Conservation (phyloP, 495 filamentous ascomycete species). For the Cladorrhinum samala region DNA sequence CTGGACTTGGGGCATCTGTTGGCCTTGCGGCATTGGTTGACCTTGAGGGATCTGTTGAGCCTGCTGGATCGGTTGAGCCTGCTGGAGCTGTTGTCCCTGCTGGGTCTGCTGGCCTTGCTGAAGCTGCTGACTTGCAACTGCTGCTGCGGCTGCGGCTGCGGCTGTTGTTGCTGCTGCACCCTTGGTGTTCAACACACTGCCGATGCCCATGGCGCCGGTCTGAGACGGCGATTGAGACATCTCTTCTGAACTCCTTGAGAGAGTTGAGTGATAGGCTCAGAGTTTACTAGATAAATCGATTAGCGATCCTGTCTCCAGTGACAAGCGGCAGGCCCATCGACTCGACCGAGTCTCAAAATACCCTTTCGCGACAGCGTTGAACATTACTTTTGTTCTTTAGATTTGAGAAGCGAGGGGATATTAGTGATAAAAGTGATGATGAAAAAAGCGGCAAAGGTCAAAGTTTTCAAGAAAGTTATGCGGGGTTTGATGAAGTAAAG, state of each 20-base stretch:
- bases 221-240: slow-evolving; percentile 34
- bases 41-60: no score
- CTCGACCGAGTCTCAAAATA: no score
- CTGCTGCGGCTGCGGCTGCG: slow-evolving; percentile 7
- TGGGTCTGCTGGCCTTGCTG: no score
- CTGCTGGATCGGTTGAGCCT: background rate
- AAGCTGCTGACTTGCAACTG: slow-evolving; percentile 8
- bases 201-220: slow-evolving; percentile 33
- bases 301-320: no score
- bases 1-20: slow-evolving; percentile 12
- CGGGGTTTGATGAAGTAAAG: background rate
- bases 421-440: background rate
- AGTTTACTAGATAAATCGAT: no score
- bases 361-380: no score
- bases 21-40: slow-evolving; percentile 8
- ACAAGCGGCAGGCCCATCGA: no score
- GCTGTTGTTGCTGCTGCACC: slow-evolving; percentile 12
- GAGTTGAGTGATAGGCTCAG: background rate
- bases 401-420: no score
- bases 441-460: background rate
- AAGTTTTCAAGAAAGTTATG: background rate
- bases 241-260: slow-evolving; percentile 1
- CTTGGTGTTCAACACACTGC: slow-evolving; percentile 33
- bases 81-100: slow-evolving; percentile 10
- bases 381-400: no score